Evolutionary conservation across 495 filamentous ascomycete species (phyloP).

Genomic region (Mycothermus thermophilus): DNA sequence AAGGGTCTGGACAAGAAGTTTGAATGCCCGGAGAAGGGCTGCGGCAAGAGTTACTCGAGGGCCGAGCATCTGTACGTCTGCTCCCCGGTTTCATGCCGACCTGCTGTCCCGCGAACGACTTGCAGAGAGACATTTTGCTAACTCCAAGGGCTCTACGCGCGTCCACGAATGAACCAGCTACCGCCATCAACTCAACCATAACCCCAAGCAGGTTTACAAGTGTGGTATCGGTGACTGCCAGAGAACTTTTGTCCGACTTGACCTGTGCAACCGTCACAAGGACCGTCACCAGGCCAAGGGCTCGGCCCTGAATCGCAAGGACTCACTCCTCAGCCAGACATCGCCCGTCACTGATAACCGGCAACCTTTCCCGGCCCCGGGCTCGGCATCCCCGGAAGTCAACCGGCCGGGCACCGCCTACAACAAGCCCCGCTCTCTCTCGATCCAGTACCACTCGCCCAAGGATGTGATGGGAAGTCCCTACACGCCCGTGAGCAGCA

Average conservation of each 20-base stretch:
- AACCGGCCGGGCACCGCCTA: conserved; percentile 32
- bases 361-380: conserved; percentile 26
- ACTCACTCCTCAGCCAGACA: conserved; percentile 50
- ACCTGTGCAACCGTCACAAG: conserved; percentile 83
- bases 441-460: conserved; percentile 40
- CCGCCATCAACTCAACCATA: conserved; percentile 92
- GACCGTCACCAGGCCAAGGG: conserved; percentile 94
- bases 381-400: conserved; percentile 38
- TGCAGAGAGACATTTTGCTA: conserved; percentile 8
- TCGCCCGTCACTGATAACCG: conserved; percentile 35
- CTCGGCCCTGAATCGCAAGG: conserved; percentile 85
- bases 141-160: too few relatives aligned
- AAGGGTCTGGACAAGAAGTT: conserved; percentile 92
- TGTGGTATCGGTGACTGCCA: conserved; percentile 90
- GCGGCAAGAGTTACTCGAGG: conserved; percentile 90
- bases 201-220: conserved; percentile 87
- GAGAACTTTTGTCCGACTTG: conserved; percentile 85
- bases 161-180: conserved; percentile 43
- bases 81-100: too few relatives aligned
- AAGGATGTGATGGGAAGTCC: conserved; percentile 34
- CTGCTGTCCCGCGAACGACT: not conserved
- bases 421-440: conserved; percentile 28
- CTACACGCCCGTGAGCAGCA: conserved; percentile 35
- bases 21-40: conserved; percentile 76
- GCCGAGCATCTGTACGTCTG: conserved; percentile 80